phyloP scores from a whole-genome alignment of 306 rosid species.

The Cucurbita argyrosperma region DNA sequence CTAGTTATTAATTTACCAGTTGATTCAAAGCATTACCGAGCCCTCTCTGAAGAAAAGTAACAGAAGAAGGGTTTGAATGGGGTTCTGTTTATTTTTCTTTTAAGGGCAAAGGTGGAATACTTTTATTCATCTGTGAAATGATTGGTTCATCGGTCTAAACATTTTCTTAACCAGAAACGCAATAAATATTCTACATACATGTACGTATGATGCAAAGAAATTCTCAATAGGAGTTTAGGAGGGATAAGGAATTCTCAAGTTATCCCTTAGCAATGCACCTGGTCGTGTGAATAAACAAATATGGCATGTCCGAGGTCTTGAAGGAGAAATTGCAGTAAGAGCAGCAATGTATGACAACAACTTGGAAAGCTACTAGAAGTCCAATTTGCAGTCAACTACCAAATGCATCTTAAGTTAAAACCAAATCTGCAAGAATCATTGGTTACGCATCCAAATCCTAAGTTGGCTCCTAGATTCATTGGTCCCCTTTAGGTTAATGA shows the following conservation, averaged over 20 bases:
- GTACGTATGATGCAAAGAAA: neutral
- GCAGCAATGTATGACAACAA: neutral
- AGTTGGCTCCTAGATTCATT: neutral
- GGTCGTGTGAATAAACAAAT: neutral
- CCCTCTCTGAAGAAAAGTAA: neutral
- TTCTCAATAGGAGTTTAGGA: neutral
- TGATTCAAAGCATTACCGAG: neutral
- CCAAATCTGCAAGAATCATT: neutral
- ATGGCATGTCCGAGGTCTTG: neutral
- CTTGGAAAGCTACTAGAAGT: neutral
- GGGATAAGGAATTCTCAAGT: neutral
- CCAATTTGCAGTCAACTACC: neutral
- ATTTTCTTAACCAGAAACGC: neutral
- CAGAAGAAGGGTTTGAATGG: neutral
- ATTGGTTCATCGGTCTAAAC: neutral
- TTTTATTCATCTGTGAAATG: neutral
- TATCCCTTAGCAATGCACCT: neutral
- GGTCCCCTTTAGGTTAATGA: neutral
- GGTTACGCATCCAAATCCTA: neutral
- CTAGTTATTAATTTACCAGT: neutral
- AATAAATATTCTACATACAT: neutral
- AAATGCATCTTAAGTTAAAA: neutral
- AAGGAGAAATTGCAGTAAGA: neutral
- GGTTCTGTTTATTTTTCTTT: neutral
- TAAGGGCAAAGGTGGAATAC: neutral